Evolutionary conservation across 2,329 filamentous ascomycete genomes (phyloP).

Genomic region (Monilinia fructicola): DNA sequence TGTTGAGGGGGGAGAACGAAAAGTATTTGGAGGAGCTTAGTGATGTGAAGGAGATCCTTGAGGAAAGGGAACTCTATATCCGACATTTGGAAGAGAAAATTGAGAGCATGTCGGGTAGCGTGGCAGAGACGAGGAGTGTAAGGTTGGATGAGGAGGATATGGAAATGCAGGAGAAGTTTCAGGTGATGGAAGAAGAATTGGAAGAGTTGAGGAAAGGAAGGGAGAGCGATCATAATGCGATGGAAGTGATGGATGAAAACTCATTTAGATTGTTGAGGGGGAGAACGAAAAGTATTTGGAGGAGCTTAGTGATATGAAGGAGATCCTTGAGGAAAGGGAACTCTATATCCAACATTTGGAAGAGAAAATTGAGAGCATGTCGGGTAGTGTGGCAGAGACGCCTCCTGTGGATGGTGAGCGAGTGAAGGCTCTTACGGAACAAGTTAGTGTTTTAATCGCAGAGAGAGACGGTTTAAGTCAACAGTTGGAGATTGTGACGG

Average conservation of each 20-base stretch:
- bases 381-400: not conserved
- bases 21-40: conserved; percentile 1
- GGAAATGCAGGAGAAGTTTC: not conserved
- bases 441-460: not conserved
- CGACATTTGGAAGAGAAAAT: not conserved
- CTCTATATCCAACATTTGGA: not conserved
- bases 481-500: conserved; percentile 14
- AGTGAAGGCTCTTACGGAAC: not conserved
- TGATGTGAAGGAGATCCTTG: not conserved
- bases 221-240: not conserved
- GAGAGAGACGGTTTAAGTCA: conserved; percentile 2
- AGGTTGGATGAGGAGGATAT: not conserved
- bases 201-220: not conserved
- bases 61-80: not conserved
- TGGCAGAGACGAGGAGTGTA: not conserved
- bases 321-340: not conserved
- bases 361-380: not conserved
- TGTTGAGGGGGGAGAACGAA: not conserved
- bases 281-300: not conserved
- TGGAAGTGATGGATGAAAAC: no score
- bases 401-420: no score
- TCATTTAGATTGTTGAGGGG: not conserved
- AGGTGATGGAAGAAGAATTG: not conserved
- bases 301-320: conserved; percentile 3
- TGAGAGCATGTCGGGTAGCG: not conserved